These are phyloP conservation scores for Neckera pumila DNA, from an alignment of 225 moss, liverwort and hornwort genomes.

Conservation along the genomic window DNA sequence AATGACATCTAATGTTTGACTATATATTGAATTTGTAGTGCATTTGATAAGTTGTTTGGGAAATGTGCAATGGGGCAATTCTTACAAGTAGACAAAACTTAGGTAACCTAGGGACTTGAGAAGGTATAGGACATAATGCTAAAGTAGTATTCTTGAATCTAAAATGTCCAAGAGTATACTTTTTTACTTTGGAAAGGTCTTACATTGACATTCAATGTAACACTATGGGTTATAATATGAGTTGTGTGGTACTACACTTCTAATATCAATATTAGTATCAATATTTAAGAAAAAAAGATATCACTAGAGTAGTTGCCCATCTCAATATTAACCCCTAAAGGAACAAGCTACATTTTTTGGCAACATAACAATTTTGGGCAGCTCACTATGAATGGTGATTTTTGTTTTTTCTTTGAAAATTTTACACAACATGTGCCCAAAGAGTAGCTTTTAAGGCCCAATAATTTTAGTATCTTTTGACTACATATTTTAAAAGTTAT, in stretches of 20 bases:
- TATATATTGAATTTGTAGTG: not conserved
- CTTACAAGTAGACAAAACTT: not conserved
- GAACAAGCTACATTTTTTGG: no score
- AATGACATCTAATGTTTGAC: no score
- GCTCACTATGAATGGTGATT: no score
- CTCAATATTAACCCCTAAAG: no score
- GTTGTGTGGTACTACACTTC: not conserved
- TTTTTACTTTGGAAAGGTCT: not conserved
- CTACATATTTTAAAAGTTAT: no score
- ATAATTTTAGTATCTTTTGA: no score
- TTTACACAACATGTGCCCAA: no score
- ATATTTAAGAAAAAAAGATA: not conserved
- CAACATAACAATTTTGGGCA: no score
- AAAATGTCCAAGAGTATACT: not conserved
- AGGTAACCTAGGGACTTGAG: no score
- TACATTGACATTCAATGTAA: not conserved
- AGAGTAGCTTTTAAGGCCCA: no score
- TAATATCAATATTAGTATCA: not conserved
- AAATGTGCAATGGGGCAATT: not conserved
- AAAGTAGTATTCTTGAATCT: not conserved
- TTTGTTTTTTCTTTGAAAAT: no score
- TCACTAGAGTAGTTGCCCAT: not conserved
- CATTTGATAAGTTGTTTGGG: not conserved
- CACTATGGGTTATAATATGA: fast-evolving
- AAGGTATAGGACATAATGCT: not conserved